Evolutionary conservation across 768 basidiomycete species (phyloP).

Genomic region (Postia placenta): DNA sequence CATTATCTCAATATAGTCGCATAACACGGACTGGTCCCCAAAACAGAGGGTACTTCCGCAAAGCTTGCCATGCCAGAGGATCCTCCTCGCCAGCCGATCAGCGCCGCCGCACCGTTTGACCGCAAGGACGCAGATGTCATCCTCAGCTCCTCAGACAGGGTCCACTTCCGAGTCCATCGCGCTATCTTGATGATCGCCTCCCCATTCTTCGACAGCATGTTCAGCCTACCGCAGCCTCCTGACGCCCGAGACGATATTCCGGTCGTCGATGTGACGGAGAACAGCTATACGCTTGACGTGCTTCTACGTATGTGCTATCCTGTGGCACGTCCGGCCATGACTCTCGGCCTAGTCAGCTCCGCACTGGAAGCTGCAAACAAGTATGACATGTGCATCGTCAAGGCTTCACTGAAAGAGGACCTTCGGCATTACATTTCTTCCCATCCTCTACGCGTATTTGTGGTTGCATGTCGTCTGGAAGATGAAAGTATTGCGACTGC

Average conservation of each 20-base stretch:
- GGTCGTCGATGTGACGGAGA: slow-evolving; percentile 14
- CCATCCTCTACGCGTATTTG: no score
- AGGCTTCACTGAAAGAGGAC: no score
- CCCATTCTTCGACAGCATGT: slow-evolving; percentile 52
- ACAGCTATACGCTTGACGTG: slow-evolving; percentile 11
- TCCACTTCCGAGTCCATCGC: slow-evolving; percentile 46
- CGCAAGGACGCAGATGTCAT: slow-evolving; percentile 34
- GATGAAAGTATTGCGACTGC: no score
- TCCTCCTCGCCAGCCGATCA: no score
- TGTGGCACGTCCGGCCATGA: background rate
- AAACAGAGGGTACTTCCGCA: no score
- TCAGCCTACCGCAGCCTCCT: slow-evolving; percentile 41
- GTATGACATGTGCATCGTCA: no score
- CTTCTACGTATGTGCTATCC: slow-evolving; percentile 17
- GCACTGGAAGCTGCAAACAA: slow-evolving; percentile 23
- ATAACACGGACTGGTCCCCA: no score
- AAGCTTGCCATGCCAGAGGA: no score
- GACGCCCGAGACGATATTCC: background rate
- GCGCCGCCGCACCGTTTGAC: slow-evolving; percentile 4
- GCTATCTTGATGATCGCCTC: slow-evolving; percentile 48
- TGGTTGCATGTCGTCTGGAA: no score
- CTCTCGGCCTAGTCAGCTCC: background rate
- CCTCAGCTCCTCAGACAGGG: slow-evolving; percentile 45
- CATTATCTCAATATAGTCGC: no score
- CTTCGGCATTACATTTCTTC: no score